These are phyloP conservation scores for Diaporthe amygdali DNA, from an alignment of 2,329 filamentous ascomycete species.

Conservation along the genomic window DNA sequence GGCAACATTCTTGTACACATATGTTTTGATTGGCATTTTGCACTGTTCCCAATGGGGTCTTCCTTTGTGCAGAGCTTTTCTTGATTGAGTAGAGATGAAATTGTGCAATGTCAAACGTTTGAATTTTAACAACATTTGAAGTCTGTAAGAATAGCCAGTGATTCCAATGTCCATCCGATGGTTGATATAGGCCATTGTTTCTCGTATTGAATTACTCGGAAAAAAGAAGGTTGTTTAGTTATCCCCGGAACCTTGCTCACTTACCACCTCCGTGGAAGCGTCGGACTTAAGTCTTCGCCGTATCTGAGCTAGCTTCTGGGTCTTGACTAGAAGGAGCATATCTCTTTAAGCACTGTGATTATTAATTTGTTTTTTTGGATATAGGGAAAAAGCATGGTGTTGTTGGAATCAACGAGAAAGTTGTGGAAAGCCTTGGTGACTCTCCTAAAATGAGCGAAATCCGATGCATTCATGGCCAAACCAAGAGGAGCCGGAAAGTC, in stretches of 20 bases:
- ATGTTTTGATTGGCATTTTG: background rate
- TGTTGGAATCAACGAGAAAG: too few relatives aligned
- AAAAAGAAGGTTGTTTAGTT: background rate
- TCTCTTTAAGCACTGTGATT: too few relatives aligned
- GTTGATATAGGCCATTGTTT: background rate
- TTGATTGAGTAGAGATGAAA: background rate
- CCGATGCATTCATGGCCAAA: too few relatives aligned
- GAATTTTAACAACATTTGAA: background rate
- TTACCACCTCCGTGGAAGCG: background rate
- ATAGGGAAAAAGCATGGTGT: too few relatives aligned
- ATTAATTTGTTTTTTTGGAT: too few relatives aligned
- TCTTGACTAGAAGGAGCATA: too few relatives aligned
- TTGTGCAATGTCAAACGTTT: background rate
- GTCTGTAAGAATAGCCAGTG: too few relatives aligned
- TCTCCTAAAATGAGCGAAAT: too few relatives aligned
- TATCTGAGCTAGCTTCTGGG: too few relatives aligned
- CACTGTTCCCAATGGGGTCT: background rate
- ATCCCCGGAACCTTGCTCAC: background rate
- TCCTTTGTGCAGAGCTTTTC: background rate
- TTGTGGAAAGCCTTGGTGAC: too few relatives aligned
- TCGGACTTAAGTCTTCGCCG: background rate
- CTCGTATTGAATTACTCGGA: background rate
- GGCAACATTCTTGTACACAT: background rate
- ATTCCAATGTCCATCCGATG: background rate
- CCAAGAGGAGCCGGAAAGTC: too few relatives aligned